Conservation (phyloP, 2,329 filamentous ascomycete species). For the Ilyonectria mors-panacis region DNA sequence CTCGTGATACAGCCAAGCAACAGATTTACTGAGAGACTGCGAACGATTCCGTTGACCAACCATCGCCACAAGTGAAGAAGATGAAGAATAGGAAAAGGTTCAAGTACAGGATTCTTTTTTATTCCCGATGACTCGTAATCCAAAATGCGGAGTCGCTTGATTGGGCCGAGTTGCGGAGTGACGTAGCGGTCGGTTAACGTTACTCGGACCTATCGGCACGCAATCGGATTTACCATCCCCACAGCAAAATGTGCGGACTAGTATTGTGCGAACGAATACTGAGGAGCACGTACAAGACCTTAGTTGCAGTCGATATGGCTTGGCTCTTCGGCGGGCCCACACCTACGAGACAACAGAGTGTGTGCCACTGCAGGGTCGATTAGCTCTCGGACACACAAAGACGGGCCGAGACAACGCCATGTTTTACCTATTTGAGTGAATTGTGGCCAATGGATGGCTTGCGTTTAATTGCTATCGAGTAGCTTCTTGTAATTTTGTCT, state of each 20-base stretch:
- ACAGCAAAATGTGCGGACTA: not conserved
- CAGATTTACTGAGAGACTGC: slow-evolving; percentile 34
- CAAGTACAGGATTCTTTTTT: slow-evolving; percentile 7
- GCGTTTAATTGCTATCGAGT: too few species aligned
- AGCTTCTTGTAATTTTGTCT: too few species aligned
- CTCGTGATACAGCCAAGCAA: slow-evolving; percentile 57
- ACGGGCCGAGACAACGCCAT: too few species aligned
- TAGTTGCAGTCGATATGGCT: too few species aligned
- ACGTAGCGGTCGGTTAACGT: not conserved
- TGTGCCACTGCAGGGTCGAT: too few species aligned
- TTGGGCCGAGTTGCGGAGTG: slow-evolving; percentile 4
- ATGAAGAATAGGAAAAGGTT: not conserved
- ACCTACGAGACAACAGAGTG: too few species aligned
- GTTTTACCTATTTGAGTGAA: too few species aligned
- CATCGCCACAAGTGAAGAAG: slow-evolving; percentile 9
- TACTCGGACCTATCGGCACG: slow-evolving; percentile 1
- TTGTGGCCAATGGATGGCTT: too few species aligned
- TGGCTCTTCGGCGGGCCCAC: too few species aligned
- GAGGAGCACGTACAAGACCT: too few species aligned
- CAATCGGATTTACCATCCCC: not conserved
- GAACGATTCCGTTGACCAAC: not conserved
- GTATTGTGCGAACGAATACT: too few species aligned
- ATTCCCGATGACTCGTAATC: slow-evolving; percentile 8
- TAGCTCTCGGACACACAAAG: too few species aligned
- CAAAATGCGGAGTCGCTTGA: slow-evolving; percentile 28